Conservation (phyloP, 345 rosid species). For the Salix arbutifolia region DNA sequence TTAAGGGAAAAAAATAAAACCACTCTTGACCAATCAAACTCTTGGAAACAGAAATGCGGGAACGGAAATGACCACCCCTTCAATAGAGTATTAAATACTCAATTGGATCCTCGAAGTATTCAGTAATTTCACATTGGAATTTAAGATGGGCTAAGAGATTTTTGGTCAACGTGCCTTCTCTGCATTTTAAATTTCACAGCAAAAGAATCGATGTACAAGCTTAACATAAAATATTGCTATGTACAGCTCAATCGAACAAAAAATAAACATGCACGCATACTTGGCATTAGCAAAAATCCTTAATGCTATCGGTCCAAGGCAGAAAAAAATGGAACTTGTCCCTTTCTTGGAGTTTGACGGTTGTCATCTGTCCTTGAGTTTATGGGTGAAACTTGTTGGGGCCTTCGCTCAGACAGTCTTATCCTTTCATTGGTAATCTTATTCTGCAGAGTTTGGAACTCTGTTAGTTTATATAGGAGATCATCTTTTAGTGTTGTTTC, state of each 20-base stretch:
- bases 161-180: too few species aligned
- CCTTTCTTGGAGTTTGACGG: conserved; percentile 22
- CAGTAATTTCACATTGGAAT: too few species aligned
- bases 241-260: not conserved
- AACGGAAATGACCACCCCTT: too few species aligned
- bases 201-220: conserved; percentile 9
- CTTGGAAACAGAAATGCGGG: too few species aligned
- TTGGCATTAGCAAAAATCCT: not conserved
- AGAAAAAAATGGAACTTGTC: conserved; percentile 6
- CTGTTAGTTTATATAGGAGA: not conserved
- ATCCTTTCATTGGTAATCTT: conserved; percentile 46
- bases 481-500: too few species aligned
- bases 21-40: too few species aligned
- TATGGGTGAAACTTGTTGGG: conserved; percentile 43
- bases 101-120: too few species aligned
- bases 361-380: conserved; percentile 40
- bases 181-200: not conserved
- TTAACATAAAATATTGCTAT: not conserved
- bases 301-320: conserved; percentile 9
- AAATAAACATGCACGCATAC: not conserved
- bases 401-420: conserved; percentile 45
- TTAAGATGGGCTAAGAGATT: too few species aligned
- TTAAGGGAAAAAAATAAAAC: too few species aligned
- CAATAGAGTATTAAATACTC: too few species aligned
- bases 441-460: conserved; percentile 31